Conservation (phyloP, 164 flowering plant genomes). For the Cinnamomum micranthum region DNA sequence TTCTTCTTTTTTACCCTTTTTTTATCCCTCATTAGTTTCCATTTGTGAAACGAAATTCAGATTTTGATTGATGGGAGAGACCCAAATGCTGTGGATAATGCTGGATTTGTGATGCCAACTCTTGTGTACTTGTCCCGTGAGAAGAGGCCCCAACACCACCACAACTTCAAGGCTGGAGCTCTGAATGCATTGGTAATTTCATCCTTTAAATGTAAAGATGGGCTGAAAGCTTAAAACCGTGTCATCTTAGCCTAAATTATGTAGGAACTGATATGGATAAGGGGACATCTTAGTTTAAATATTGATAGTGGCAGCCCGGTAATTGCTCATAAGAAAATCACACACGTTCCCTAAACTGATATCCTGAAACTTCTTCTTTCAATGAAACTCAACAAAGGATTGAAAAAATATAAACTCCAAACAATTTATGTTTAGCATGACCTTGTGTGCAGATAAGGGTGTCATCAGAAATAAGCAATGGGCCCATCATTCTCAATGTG, state of each 20-base stretch:
- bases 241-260: background rate
- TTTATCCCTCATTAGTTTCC: background rate
- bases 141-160: constrained; percentile 36
- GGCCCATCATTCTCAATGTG: constrained; percentile 25
- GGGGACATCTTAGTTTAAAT: background rate
- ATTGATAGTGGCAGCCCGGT: background rate
- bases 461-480: constrained; percentile 28
- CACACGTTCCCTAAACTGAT: background rate
- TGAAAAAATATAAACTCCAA: no score
- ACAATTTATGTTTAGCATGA: background rate
- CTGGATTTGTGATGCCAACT: constrained; percentile 37
- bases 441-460: constrained; percentile 26
- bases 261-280: no score
- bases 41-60: constrained; percentile 13
- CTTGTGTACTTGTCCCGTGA: constrained; percentile 51
- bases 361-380: background rate
- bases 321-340: background rate
- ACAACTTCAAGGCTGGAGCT: constrained; percentile 58
- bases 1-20: no score
- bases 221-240: no score
- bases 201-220: no score
- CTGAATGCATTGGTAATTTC: constrained; percentile 51
- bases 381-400: background rate
- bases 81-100: constrained; percentile 22
- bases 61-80: constrained; percentile 43